Percentiles rank a stretch among this genome's conserved stretches.
phyloP scores from a whole-genome alignment of 2,329 filamentous ascomycete genomes.

The Colletotrichum plurivorum region DNA sequence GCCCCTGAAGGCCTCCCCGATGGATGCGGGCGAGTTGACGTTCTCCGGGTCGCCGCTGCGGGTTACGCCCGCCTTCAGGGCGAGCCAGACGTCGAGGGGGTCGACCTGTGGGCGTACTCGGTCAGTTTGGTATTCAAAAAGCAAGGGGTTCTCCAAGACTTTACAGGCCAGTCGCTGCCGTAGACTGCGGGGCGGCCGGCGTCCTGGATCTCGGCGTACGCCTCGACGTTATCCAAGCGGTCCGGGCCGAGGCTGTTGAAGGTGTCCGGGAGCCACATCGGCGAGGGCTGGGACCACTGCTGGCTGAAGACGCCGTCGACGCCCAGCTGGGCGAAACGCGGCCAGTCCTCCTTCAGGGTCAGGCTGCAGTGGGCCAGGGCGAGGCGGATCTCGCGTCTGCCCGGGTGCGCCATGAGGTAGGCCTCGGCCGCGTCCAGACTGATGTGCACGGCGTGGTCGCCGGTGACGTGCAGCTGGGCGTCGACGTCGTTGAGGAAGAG shows the following conservation, averaged over 20 bases:
- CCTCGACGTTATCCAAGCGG: conserved; percentile 47
- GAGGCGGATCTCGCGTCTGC: conserved; percentile 13
- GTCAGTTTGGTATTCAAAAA: not conserved
- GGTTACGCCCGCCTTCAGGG: conserved; percentile 46
- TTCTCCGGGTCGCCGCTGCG: conserved; percentile 46
- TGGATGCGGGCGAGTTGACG: conserved; percentile 44
- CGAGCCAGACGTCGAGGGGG: conserved; percentile 47
- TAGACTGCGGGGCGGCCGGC: conserved; percentile 39
- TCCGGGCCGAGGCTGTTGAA: conserved; percentile 43
- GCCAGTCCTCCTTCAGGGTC: conserved; percentile 44
- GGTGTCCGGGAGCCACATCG: conserved; percentile 44
- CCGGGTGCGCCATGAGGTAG: conserved; percentile 34
- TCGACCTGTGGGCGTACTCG: conserved; percentile 40
- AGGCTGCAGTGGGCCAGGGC: conserved; percentile 47
- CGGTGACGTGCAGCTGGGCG: conserved; percentile 44
- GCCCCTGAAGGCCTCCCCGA: conserved; percentile 40
- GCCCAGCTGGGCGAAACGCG: conserved; percentile 44
- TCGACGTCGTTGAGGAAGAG: conserved; percentile 36
- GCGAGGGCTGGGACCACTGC: conserved; percentile 47
- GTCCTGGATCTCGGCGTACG: conserved; percentile 42
- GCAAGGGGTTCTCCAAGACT: not conserved
- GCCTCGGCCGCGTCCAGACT: conserved; percentile 44
- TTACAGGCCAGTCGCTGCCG: conserved; percentile 48
- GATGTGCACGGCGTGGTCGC: conserved; percentile 45
- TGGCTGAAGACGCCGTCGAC: conserved; percentile 46